A percentile compares a stretch with the other conserved stretches of the same genome.
Evolutionary conservation across 139 green algal genomes (phyloP).

Genomic region (Bryopsis sp.): DNA sequence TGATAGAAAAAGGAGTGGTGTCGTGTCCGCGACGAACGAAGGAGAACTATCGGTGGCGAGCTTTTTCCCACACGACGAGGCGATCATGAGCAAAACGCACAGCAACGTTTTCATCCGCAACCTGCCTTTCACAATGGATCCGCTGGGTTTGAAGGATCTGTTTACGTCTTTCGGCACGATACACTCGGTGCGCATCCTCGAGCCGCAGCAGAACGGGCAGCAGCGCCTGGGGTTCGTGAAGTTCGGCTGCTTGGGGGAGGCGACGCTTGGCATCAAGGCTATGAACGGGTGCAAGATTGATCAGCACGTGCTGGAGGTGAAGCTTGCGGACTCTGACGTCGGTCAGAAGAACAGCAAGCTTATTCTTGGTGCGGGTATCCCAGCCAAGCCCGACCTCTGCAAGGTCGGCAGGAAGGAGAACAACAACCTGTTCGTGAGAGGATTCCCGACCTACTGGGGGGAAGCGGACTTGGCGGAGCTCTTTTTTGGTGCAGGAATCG

Average conservation of each 20-base stretch:
- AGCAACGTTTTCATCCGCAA: slow-evolving; percentile 12
- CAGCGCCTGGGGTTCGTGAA: slow-evolving; percentile 7
- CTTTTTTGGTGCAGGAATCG: neutral
- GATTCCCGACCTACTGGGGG: slow-evolving; percentile 7
- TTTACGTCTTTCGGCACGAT: slow-evolving; percentile 5
- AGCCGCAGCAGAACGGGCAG: neutral
- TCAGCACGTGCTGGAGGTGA: neutral
- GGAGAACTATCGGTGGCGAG: too few species aligned
- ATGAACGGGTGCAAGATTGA: slow-evolving; percentile 3
- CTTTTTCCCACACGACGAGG: too few species aligned
- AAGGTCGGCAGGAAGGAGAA: neutral
- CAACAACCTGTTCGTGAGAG: slow-evolving; percentile 16
- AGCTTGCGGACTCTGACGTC: neutral
- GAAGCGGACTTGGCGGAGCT: neutral
- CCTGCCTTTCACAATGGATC: neutral
- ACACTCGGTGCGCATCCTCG: neutral
- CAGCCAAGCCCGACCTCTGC: neutral
- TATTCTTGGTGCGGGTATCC: neutral
- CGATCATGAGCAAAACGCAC: too few species aligned
- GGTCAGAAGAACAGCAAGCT: neutral
- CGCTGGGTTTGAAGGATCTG: neutral
- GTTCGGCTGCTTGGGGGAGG: neutral
- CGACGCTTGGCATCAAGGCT: neutral
- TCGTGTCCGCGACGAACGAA: too few species aligned
- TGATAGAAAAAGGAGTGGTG: too few species aligned